Evolutionary conservation across 179 eudicot genomes (phyloP), one percentile per base, ranked within the genome.

Genomic region (Beta lomatogona): DNA sequence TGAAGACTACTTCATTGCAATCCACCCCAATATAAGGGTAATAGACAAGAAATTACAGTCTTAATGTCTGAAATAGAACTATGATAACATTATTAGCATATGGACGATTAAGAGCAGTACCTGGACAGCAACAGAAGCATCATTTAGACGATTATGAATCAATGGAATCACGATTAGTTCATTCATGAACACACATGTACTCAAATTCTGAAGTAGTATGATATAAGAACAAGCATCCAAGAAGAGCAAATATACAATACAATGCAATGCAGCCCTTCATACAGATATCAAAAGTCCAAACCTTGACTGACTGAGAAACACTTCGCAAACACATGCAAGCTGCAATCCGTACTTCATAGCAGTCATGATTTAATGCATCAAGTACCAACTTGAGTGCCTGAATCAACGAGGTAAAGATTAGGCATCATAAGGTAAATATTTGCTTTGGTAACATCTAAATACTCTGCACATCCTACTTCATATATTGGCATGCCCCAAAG

Each of bases 231-330:
- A 53, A 50, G 64, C 11, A n/a, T 31, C 45, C 12, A 70, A 61
- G 69, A 74, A 45, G 54, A 71, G 81, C 36, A 69, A 72, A 55
- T 21, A 22, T 19, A 83, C n/a, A n/a, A n/a, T n/a, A n/a, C 46
- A 85, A 74, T 44, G 14, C 9, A 76, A 36, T 2, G 70, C 16
- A 79, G 45, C 18, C 14, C 60, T 44, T 75, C 46, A 77, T 18
- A 61, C 54, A 54, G 66, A 75, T 67, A 81, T 66, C 21, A 73
- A 84, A 81, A 81, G 22, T 66, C 16, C 92, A 73, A 83, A 96
- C 99, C 99, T 96, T 92, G 80, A 90, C 90, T 80, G 99, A 96
- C 77, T 98, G 98, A 76, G 98, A 93, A 73, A 93, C 88, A 86
- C 93, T 89, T 82, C 83, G 92, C 86, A 96, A 88, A 78, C 94